Evolutionary conservation across 78 protist genomes (phyloP).

Genomic region (Neovahlkampfia damariscottae): DNA sequence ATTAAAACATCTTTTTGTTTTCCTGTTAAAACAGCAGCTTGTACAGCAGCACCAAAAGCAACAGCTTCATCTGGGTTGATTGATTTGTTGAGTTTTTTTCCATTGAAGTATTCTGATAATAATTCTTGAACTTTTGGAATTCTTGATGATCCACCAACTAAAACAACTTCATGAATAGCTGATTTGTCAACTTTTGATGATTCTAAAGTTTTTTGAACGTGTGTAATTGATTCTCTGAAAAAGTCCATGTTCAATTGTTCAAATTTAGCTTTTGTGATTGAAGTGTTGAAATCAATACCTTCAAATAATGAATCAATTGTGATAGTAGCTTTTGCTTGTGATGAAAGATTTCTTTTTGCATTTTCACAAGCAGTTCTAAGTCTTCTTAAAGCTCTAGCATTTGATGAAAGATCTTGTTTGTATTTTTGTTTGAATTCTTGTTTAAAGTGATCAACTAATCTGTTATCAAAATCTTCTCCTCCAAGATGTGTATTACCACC

Average conservation of each 20-base stretch:
- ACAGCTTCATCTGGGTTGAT: conserved; percentile 59
- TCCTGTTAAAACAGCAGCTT: conserved; percentile 88
- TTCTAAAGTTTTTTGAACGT: conserved; percentile 51
- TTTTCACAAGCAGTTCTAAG: conserved; percentile 83
- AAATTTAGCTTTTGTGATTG: conserved; percentile 26
- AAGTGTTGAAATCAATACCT: conserved; percentile 33
- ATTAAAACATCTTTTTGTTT: conserved; percentile 47
- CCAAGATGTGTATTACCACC: conserved; percentile 79
- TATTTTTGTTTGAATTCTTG: conserved; percentile 65
- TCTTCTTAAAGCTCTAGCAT: conserved; percentile 65
- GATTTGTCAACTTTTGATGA: conserved; percentile 31
- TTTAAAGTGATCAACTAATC: conserved; percentile 34
- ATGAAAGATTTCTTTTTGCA: conserved; percentile 75
- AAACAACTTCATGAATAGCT: conserved; percentile 19
- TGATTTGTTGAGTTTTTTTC: conserved; percentile 13
- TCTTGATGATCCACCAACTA: conserved; percentile 48
- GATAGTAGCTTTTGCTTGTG: conserved; percentile 1
- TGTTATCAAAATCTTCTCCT: conserved; percentile 68
- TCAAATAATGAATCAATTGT: conserved; percentile 57
- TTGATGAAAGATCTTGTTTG: conserved; percentile 43
- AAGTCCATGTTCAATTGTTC: conserved; percentile 24
- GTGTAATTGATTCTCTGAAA: conserved; percentile 25
- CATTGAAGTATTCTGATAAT: conserved; percentile 15
- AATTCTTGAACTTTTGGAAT: conserved; percentile 45
- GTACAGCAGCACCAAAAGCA: conserved; percentile 99